Evolutionary conservation across 345 rosid species (phyloP).

Genomic region (Anacardium occidentale): DNA sequence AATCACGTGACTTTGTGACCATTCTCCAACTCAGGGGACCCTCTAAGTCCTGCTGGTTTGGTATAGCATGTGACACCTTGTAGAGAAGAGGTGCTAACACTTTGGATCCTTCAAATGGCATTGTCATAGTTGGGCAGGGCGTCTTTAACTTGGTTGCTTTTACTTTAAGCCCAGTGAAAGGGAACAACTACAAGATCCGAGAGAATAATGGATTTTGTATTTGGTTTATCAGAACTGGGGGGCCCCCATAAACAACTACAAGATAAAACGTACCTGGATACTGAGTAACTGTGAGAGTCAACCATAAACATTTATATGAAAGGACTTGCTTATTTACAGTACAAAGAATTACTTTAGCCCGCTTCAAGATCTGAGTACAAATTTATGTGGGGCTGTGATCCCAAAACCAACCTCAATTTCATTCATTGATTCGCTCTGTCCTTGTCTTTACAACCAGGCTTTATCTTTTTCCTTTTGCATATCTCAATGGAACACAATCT

Average conservation of each 20-base stretch:
- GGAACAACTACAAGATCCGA: neutral
- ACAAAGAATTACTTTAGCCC: constrained; percentile 10
- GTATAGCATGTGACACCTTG: neutral
- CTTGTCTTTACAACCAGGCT: neutral
- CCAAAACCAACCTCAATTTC: neutral
- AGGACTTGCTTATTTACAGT: neutral
- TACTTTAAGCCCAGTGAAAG: neutral
- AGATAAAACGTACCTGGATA: neutral
- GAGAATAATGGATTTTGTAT: neutral
- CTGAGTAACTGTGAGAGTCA: neutral
- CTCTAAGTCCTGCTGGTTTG: neutral
- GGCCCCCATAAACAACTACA: neutral
- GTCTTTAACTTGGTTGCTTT: neutral
- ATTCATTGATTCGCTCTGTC: neutral
- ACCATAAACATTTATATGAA: neutral
- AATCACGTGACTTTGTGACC: constrained; percentile 27
- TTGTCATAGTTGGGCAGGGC: neutral
- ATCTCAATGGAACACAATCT: too few species aligned
- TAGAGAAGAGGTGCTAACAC: neutral
- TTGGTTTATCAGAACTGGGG: neutral
- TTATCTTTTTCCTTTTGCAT: neutral
- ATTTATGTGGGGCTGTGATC: neutral
- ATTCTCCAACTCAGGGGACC: constrained; percentile 15
- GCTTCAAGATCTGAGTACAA: too few species aligned
- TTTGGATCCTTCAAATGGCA: neutral